These are phyloP conservation scores for Stemphylium vesicarium DNA, from an alignment of 2,329 filamentous ascomycete species.

Conservation along the genomic window DNA sequence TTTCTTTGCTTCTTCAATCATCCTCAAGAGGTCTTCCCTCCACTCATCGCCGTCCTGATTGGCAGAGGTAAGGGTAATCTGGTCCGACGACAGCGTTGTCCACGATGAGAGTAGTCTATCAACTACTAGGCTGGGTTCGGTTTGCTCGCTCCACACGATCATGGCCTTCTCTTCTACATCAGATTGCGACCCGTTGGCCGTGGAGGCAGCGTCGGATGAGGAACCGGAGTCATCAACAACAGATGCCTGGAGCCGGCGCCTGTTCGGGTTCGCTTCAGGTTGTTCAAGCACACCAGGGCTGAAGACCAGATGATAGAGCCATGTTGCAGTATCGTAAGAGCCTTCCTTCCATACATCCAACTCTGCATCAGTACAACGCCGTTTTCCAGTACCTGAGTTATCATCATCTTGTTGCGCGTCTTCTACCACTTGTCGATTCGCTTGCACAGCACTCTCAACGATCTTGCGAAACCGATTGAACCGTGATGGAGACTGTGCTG, in stretches of 20 bases:
- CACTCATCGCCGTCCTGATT: constrained; percentile 2
- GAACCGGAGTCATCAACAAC: neutral
- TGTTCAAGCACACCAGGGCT: neutral
- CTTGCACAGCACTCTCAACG: constrained; percentile 26
- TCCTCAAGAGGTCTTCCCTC: neutral
- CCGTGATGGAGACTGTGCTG: neutral
- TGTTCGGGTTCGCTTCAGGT: neutral
- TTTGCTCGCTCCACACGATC: constrained; percentile 12
- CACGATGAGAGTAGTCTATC: constrained; percentile 23
- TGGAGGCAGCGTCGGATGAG: neutral
- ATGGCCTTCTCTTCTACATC: neutral
- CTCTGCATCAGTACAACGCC: constrained; percentile 2
- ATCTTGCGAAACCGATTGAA: constrained; percentile 25
- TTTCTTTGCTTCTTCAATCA: neutral
- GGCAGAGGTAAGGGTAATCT: constrained; percentile 17
- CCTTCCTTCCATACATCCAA: constrained; percentile 19
- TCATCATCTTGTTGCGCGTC: constrained; percentile 18
- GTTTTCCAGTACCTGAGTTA: constrained; percentile 1
- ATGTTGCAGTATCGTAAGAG: constrained; percentile 27
- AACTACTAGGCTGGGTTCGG: constrained; percentile 18
- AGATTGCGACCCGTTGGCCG: neutral
- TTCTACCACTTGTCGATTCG: constrained; percentile 23
- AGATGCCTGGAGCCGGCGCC: neutral
- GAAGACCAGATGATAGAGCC: constrained; percentile 30
- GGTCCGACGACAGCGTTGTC: constrained; percentile 16